Base-by-base conservation (phyloP, 768 basidiomycete species). In the Trametes punicea region DNA sequence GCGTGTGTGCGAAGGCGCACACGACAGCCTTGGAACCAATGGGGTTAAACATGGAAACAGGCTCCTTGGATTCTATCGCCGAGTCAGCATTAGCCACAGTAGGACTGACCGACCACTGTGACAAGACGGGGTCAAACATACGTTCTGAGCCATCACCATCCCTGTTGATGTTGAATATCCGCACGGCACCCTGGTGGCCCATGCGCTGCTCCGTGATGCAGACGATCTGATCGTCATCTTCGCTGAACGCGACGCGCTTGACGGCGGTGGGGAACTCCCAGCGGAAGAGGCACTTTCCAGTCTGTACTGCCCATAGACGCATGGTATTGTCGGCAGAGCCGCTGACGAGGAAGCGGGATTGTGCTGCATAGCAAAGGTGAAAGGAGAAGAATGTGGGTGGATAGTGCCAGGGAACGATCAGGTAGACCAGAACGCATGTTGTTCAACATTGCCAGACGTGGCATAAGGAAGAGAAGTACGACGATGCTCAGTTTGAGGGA, bases 231-330 rank as follows among this genome's bases (percentile, higher is more conserved):
- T 82, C 79, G 67, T 89, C 91, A 64, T 90, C 86, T 54, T 90
- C 88, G 71, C 82, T 93, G 78, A 96, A 98, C 6, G 85, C 82
- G 21, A 98, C 96, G 41, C 96, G 80, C 79, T 98, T 98, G 64
- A 99, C 91, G 4, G 97, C 97, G 0, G 96, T 98, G 31, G 91
- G 90, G 79, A 97, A 98, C 71, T 98, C 96, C 97, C 97, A 99
- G 3, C 82, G 87, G 70, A 86, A 91, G 26, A 99, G 77, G 67
- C 92, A 94, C 73, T 97, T 93, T 56, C 96, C 97, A 4, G 87
- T 88, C 46, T 82, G 75, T 27, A 98, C 90, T 42, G 81, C 78
- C 97, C 96, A 99, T 8, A 99, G 78, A 59, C 87, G 84, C 71
- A 99, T 81, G 38, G 84, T 81, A 71, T 98, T 99, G 72, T 99